A percentile compares a stretch with the other conserved stretches of the same genome.
Evolutionary conservation across 176 grass and related monocot genomes (phyloP).

Genomic region (Ananas comosus): DNA sequence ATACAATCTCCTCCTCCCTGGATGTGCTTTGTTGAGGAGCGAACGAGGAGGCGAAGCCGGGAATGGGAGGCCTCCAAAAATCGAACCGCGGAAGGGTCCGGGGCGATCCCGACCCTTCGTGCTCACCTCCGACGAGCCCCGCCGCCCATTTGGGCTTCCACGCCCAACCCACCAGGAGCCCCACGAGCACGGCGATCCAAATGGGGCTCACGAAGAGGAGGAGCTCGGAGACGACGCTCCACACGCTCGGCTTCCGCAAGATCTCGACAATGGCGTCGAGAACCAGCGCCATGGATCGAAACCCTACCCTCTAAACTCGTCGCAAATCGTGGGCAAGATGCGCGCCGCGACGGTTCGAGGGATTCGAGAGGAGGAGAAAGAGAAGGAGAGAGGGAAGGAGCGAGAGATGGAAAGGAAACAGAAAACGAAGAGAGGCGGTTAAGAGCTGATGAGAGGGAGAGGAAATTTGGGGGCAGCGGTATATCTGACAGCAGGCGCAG

Average conservation of each 20-base stretch:
- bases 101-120: background rate
- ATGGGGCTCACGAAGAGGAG: constrained; percentile 62
- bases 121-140: constrained; percentile 31
- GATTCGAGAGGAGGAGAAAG: background rate
- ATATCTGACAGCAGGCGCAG: background rate
- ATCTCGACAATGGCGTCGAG: constrained; percentile 56
- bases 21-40: background rate
- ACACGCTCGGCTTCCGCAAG: constrained; percentile 41
- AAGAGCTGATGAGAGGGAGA: background rate
- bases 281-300: constrained; percentile 46
- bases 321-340: constrained; percentile 6
- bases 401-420: constrained; percentile 26
- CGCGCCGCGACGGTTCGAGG: too few species aligned
- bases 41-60: constrained; percentile 3
- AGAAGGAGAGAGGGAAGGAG: background rate
- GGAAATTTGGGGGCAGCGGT: background rate
- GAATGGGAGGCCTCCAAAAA: constrained; percentile 41
- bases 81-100: constrained; percentile 24
- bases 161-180: constrained; percentile 81
- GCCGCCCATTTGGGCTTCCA: constrained; percentile 80
- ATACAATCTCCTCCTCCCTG: background rate
- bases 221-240: constrained; percentile 56
- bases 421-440: constrained; percentile 13
- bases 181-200: constrained; percentile 68
- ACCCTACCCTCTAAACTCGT: background rate